Evolutionary conservation across 1,139 yeast genomes (phyloP), one percentile per base, ranked within the genome.

Genomic region (Dujonia santamariae): DNA sequence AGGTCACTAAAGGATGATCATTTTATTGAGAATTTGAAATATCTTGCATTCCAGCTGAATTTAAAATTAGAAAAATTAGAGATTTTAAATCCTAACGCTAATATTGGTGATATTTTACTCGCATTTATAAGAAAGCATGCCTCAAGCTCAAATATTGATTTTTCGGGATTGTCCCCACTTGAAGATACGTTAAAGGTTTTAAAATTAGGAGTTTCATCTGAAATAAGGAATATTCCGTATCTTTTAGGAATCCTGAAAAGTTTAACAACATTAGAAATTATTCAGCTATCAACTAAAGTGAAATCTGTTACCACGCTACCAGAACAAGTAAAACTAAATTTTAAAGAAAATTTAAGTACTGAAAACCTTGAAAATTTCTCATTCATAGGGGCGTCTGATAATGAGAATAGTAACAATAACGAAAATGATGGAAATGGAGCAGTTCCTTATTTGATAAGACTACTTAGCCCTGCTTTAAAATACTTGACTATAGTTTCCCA

Each of bases 1-100:
- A 52, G 60, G 4, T 53, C 67, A 0, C 34, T 44, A 9, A 51
- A 54, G 19, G 34, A 39, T 5, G 34, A 41, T 1, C 63, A 63
- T 13, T 49, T 61, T 20, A 32, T 29, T 13, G 40, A 35, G 6
- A 20, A 19, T 7, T 20, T 37, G 6, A 26, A 30, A 11, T 32
- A 25, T 17, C 28, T 35, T 3, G 26, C 28, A n/a, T 31, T 37
- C 22, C 34, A 35, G 8, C 35, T 44, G 29, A 36, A 50, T 19
- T 41, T 58, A 15, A 39, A 39, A 5, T 35, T 57, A n/a, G 27
- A 39, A n/a, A 37, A 50, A 3, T 41, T 63, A 6, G 67, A 62
- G 26, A 32, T 63, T 11, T 35, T 49, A 24, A 64, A 61, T 28
- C 37, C 41, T 4, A 23, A 20, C n/a, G 27, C 29, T 9, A 36